Evolutionary conservation across 2,329 filamentous ascomycete species (phyloP).

Genomic region (Chaetomium olivaceum): DNA sequence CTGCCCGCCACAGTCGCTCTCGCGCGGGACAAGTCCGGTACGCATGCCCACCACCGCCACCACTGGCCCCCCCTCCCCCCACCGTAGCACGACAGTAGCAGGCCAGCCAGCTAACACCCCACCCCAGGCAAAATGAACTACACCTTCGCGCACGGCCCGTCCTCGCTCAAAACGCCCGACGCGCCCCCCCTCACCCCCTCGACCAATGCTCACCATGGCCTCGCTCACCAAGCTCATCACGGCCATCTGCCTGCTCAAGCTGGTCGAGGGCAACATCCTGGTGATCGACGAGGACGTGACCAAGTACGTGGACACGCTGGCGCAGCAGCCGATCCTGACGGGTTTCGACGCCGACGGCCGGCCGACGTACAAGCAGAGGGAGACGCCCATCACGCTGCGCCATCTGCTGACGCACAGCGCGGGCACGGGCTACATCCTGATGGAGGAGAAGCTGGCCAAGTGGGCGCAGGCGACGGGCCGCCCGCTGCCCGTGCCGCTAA

Average conservation of each 20-base stretch:
- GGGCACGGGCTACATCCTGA: slow-evolving; percentile 46
- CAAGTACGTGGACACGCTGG: slow-evolving; percentile 46
- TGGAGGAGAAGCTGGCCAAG: slow-evolving; percentile 42
- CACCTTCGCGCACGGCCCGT: slow-evolving; percentile 27
- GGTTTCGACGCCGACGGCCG: slow-evolving; percentile 43
- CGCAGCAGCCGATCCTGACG: slow-evolving; percentile 44
- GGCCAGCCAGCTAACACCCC: neutral
- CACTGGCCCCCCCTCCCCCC: neutral
- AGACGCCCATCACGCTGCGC: slow-evolving; percentile 45
- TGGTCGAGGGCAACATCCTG: slow-evolving; percentile 49
- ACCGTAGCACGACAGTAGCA: neutral
- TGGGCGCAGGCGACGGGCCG: slow-evolving; percentile 45
- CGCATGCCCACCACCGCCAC: neutral
- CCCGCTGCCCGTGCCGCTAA: slow-evolving; percentile 36
- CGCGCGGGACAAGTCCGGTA: slow-evolving; percentile 31
- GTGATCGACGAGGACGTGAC: slow-evolving; percentile 49
- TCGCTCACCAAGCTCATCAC: slow-evolving; percentile 49
- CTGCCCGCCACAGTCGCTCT: slow-evolving; percentile 28
- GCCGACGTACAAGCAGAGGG: slow-evolving; percentile 36
- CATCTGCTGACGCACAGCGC: slow-evolving; percentile 51
- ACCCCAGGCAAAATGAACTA: slow-evolving; percentile 34
- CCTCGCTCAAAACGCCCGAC: slow-evolving; percentile 24
- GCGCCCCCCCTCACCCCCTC: slow-evolving; percentile 25
- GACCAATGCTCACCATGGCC: slow-evolving; percentile 39
- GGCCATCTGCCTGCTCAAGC: slow-evolving; percentile 47